These are phyloP conservation scores for Phytophthora hibernalis DNA, from an alignment of 352 stramenopile species.

Conservation along the genomic window DNA sequence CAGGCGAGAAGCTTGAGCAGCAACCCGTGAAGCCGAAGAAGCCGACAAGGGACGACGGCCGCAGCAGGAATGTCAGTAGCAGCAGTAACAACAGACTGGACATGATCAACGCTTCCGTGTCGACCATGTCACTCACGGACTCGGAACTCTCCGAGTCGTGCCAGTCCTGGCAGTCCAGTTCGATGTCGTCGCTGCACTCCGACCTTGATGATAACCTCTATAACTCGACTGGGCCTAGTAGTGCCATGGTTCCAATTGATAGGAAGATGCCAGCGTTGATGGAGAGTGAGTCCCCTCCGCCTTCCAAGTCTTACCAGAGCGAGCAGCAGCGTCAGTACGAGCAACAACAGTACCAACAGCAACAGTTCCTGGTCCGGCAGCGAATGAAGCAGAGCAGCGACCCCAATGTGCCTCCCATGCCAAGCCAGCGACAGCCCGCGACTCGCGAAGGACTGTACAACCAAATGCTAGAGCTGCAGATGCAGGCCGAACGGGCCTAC, in stretches of 20 bases:
- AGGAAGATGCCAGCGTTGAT: slow-evolving; percentile 57
- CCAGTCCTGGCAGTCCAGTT: slow-evolving; percentile 65
- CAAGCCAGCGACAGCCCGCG: slow-evolving; percentile 18
- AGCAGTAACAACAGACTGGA: slow-evolving; percentile 27
- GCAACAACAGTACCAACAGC: slow-evolving; percentile 44
- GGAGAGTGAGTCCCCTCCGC: slow-evolving; percentile 33
- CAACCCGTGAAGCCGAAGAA: slow-evolving; percentile 44
- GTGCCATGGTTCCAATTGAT: slow-evolving; percentile 31
- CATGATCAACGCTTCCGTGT: slow-evolving; percentile 37
- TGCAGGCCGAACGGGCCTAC: slow-evolving; percentile 71
- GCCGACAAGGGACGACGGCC: slow-evolving; percentile 14
- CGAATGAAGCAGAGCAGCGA: slow-evolving; percentile 38
- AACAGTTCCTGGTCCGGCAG: slow-evolving; percentile 41
- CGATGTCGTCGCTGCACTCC: slow-evolving; percentile 58
- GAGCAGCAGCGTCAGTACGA: slow-evolving; percentile 44
- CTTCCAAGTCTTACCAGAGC: slow-evolving; percentile 36
- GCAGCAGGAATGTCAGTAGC: slow-evolving; percentile 40
- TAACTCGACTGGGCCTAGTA: slow-evolving; percentile 24
- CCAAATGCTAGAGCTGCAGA: slow-evolving; percentile 80
- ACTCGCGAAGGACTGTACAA: slow-evolving; percentile 74
- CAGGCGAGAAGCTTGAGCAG: slow-evolving; percentile 51
- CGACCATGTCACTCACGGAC: slow-evolving; percentile 51
- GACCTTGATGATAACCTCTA: slow-evolving; percentile 57
- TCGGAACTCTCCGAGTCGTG: slow-evolving; percentile 69
- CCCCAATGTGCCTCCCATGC: slow-evolving; percentile 9